Base-by-base conservation (phyloP, 31 red algal genomes). In the Bonnemaisonia californica region DNA sequence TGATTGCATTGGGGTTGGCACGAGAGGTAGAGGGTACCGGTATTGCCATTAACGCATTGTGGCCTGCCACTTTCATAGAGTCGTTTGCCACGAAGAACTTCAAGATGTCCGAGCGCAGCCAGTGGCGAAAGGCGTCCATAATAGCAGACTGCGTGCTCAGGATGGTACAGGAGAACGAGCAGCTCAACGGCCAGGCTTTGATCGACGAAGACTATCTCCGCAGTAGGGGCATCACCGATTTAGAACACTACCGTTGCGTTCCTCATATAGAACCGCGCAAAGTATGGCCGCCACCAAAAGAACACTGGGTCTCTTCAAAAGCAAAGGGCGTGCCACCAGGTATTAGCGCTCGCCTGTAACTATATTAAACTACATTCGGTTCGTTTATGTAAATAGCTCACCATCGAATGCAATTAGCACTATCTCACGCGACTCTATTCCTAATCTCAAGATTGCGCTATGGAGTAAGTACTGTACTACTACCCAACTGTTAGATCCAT, bases 11-110 rank as follows among this genome's bases (percentile, higher is more conserved):
- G 75, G 97, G 97, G 8, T 51, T 96, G 32, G 93, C 86, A 4
- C 70, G 72, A 41, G 97, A 99, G 76, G 62, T 99, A 12, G 51
- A 42, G 28, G 86, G 88, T 31, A 86, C 76, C 23, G 93, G 91
- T 41, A 76, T 99, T 4, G 58, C 78, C 36, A 79, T 93, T 30
- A 95, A 95, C 62, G 92, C 97, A 30, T 76, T 99, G 22, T 99
- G 97, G 97, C 97, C 97, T 1, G 91, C 83, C 26, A 99, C 97
- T 33, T 64, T 99, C 45, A 85, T 99, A 41, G 97, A 99, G 76
- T 89, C 82, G 41, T 99, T 82, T 82, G 97, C 97, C 21, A 99
- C 97, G 3, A 95, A 88, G 80, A 99, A 99, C 55, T 99, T 99
- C 74, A 72, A 86, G 57, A 71, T 99, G 79, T 60, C 81, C 42